phyloP scores from a whole-genome alignment of 2,329 filamentous ascomycete genomes.

The Botrytis tulipae region DNA sequence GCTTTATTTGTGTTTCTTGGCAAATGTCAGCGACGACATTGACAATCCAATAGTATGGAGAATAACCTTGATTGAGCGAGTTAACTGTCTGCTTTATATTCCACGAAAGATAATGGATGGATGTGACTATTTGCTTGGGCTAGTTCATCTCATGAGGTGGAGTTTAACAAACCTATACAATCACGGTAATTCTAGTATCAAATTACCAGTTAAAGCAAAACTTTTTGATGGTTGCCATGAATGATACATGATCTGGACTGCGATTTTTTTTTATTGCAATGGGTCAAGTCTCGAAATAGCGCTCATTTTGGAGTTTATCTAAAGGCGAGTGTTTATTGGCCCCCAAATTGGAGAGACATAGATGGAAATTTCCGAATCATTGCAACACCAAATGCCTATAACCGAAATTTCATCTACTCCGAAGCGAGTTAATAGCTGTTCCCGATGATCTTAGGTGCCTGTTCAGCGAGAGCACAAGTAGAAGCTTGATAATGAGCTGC shows the following conservation, averaged over 20 bases:
- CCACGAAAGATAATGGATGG: neutral
- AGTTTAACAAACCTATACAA: neutral
- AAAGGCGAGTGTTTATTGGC: too few relatives aligned
- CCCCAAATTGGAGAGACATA: too few relatives aligned
- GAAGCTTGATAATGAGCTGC: neutral
- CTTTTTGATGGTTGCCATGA: too few relatives aligned
- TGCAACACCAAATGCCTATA: too few relatives aligned
- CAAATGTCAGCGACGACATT: neutral
- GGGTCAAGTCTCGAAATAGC: too few relatives aligned
- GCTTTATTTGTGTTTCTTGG: neutral
- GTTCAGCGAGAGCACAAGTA: constrained; percentile 1
- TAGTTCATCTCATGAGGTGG: neutral
- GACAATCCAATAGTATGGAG: neutral
- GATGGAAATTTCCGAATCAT: too few relatives aligned
- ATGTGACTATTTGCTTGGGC: neutral
- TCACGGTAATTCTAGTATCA: neutral
- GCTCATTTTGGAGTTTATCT: too few relatives aligned
- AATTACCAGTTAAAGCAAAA: neutral
- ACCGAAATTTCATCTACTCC: too few relatives aligned
- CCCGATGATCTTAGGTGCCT: neutral
- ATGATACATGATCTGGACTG: too few relatives aligned
- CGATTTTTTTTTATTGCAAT: too few relatives aligned
- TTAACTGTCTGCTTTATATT: neutral
- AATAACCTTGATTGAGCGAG: neutral
- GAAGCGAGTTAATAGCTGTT: too few relatives aligned